Percentiles rank a stretch among this genome's conserved stretches.
Evolutionary conservation across 2,329 filamentous ascomycete species (phyloP).

Genomic region (Nothophoma quercina): DNA sequence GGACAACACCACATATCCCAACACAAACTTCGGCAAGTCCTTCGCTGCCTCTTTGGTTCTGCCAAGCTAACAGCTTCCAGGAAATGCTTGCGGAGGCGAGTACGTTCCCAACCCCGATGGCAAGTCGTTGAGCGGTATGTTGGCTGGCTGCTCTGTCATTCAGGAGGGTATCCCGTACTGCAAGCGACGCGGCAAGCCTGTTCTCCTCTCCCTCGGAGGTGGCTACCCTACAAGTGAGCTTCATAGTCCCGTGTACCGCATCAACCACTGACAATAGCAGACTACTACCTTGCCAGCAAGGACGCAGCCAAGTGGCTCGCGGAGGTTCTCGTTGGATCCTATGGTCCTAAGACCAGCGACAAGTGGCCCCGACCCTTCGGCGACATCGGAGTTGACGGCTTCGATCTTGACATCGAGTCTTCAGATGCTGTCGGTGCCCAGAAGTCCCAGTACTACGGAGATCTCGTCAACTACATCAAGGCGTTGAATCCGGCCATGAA

Average conservation of each 20-base stretch:
- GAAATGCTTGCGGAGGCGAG: constrained; percentile 53
- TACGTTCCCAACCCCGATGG: constrained; percentile 50
- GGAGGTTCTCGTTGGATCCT: constrained; percentile 59
- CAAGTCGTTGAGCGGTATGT: constrained; percentile 51
- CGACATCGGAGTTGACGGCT: constrained; percentile 57
- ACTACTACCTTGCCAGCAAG: constrained; percentile 54
- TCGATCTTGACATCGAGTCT: constrained; percentile 60
- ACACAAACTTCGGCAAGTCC: constrained; percentile 61
- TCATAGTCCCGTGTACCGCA: neutral
- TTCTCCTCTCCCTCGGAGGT: constrained; percentile 59
- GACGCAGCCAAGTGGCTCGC: constrained; percentile 56
- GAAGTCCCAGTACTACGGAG: constrained; percentile 54
- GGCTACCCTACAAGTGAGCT: constrained; percentile 26
- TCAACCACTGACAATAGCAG: constrained; percentile 29
- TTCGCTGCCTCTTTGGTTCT: neutral
- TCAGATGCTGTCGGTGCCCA: constrained; percentile 32
- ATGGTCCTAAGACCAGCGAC: constrained; percentile 52
- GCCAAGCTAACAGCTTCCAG: constrained; percentile 19
- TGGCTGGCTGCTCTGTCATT: constrained; percentile 55
- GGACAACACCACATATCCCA: constrained; percentile 57
- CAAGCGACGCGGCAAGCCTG: constrained; percentile 46
- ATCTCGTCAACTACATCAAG: constrained; percentile 59
- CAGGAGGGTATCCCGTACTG: constrained; percentile 41
- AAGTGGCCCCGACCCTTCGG: constrained; percentile 59
- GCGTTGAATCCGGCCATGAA: constrained; percentile 50